Percentiles rank a stretch among this genome's conserved stretches.
Conservation (phyloP, 1,139 yeast species). For the Nakaseomyces bracarensis region DNA sequence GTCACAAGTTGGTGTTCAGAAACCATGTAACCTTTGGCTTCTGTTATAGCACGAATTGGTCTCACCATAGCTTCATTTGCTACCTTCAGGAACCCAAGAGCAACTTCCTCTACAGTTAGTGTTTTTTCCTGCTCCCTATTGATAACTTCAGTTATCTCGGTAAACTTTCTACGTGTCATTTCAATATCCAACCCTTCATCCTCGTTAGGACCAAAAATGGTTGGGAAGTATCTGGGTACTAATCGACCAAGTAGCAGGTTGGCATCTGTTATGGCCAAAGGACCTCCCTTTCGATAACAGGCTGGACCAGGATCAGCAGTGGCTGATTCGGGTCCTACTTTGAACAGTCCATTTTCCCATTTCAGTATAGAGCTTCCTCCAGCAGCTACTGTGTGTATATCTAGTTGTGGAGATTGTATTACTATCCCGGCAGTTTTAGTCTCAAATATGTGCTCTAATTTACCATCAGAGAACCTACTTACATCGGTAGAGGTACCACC, state of each 20-base stretch:
- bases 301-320: constrained; percentile 60
- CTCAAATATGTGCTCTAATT: constrained; percentile 47
- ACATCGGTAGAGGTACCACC: constrained; percentile 60
- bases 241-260: constrained; percentile 46
- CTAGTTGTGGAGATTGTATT: constrained; percentile 50
- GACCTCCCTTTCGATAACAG: constrained; percentile 52
- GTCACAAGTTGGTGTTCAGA: constrained; percentile 43
- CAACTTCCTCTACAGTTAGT: constrained; percentile 41
- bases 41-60: constrained; percentile 48
- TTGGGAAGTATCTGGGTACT: constrained; percentile 48
- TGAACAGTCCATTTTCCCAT: constrained; percentile 47
- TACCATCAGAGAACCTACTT: constrained; percentile 40
- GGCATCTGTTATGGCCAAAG: constrained; percentile 53
- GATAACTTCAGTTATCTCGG: constrained; percentile 37
- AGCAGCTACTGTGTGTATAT: constrained; percentile 53
- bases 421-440: constrained; percentile 50
- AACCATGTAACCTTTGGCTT: constrained; percentile 43
- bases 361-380: constrained; percentile 51
- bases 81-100: constrained; percentile 45
- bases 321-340: constrained; percentile 55
- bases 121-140: constrained; percentile 33
- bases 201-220: constrained; percentile 52
- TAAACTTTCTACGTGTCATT: constrained; percentile 35
- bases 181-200: constrained; percentile 42
- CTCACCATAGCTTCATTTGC: constrained; percentile 52